Evolutionary conservation across 2,329 filamentous ascomycete genomes (phyloP), one percentile per base, ranked within the genome.

Genomic region (Fragosphaeria purpurea): DNA sequence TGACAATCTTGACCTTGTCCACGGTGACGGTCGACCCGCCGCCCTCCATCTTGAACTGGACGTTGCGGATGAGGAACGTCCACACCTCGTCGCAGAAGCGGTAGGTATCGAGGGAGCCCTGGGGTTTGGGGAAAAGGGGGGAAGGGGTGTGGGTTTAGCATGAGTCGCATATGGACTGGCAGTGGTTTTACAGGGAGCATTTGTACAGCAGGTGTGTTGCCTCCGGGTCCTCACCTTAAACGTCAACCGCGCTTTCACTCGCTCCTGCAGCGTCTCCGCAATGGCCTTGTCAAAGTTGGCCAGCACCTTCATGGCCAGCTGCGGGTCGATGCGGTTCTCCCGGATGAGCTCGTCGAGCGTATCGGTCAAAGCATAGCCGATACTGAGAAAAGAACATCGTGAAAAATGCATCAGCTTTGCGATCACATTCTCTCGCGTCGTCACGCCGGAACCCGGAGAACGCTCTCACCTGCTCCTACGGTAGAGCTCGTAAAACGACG

Each of bases 41-140:
- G 48, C 85, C 88, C 60, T 97, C 91, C 72, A 97, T 85, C 72
- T 98, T 98, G 74, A 98, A 97, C n/a, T 84, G 89, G 50, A 97
- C 90, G 59, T 97, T 93, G 70, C 96, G 96, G 70, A 98, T 95
- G 52, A 98, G 79, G 68, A 98, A 98, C 1, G 93, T 98, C 93
- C 93, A 98, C 53, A 98, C 93, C 72, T 98, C 93, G 70, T 98
- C 93, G 73, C 93, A 98, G 77, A 98, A 98, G 60, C 93, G 86
- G 74, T 98, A 98, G 12, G 93, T 97, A 66, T 97, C 90, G 56
- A 98, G 83, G 64, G 94, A 93, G 45, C 93, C 93, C 91, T 96
- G 60, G 5, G 35, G n/a, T n/a, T 11, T 7, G 35, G 35, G 7
- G 35, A 3, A 37, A 37, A 11, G 11, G 7, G 35, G 35, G 7